Conservation (phyloP, 805 yeast species). For the Candida sonorensis region DNA sequence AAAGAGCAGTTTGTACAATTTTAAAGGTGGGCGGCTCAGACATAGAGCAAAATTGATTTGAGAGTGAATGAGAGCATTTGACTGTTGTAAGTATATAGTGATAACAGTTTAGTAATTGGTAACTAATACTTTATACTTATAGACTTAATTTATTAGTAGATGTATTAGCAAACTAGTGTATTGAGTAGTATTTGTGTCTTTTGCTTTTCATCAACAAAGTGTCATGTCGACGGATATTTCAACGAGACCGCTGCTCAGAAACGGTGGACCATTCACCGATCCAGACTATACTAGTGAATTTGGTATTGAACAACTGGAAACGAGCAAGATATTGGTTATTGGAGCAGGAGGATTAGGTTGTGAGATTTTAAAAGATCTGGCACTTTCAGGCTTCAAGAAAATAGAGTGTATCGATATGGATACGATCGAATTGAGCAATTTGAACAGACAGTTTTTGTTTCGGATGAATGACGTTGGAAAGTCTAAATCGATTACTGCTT, state of each 20-base stretch:
- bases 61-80: not conserved
- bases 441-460: slow-evolving; percentile 72
- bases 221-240: no score
- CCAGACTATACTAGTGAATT: slow-evolving; percentile 21
- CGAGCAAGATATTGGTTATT: slow-evolving; percentile 36
- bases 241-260: no score
- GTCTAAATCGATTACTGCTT: slow-evolving; percentile 63
- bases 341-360: slow-evolving; percentile 88
- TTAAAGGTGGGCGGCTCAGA: slow-evolving; percentile 60
- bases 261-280: slow-evolving; percentile 30
- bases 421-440: slow-evolving; percentile 68
- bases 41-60: slow-evolving; percentile 45
- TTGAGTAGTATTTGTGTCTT: no score
- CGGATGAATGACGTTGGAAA: slow-evolving; percentile 54
- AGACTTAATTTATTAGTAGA: no score
- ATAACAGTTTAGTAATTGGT: no score
- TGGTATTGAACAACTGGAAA: slow-evolving; percentile 12
- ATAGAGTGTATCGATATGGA: slow-evolving; percentile 78
- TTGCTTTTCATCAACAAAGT: no score
- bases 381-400: slow-evolving; percentile 57
- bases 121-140: no score
- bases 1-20: slow-evolving; percentile 61
- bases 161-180: not conserved
- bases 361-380: slow-evolving; percentile 68
- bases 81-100: not conserved